Conservation (phyloP, 345 rosid species). For the Capsella bursapastoris region DNA sequence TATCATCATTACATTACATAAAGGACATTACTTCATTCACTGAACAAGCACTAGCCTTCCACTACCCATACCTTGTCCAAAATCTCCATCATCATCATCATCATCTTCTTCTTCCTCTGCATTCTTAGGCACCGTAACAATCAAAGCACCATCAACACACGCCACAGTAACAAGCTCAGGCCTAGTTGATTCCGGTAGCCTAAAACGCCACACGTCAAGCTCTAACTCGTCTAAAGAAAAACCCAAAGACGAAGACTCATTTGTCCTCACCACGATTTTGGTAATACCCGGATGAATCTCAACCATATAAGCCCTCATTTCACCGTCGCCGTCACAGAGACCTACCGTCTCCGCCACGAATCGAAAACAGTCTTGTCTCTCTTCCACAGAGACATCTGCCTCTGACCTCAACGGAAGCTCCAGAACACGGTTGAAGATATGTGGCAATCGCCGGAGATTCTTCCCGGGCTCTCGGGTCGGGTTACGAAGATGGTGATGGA, state of each 20-base stretch:
- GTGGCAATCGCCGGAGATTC: constrained; percentile 92
- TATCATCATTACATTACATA: constrained; percentile 22
- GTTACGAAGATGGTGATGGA: constrained; percentile 50
- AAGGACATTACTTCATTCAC: constrained; percentile 33
- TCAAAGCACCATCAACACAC: constrained; percentile 69
- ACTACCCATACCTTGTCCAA: constrained; percentile 79
- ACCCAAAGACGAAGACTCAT: constrained; percentile 62
- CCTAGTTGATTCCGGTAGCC: constrained; percentile 82
- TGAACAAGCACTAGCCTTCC: constrained; percentile 93
- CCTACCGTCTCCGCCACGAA: constrained; percentile 84
- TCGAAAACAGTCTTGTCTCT: constrained; percentile 71
- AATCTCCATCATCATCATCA: constrained; percentile 42
- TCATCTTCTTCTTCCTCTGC: constrained; percentile 47
- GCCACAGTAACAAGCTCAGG: constrained; percentile 94
- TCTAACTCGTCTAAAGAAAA: constrained; percentile 72
- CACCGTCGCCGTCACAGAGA: constrained; percentile 47
- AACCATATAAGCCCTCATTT: constrained; percentile 74
- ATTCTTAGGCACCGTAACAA: constrained; percentile 89
- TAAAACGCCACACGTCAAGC: constrained; percentile 93
- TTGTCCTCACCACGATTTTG: constrained; percentile 81
- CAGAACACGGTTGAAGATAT: constrained; percentile 83
- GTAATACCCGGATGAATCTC: constrained; percentile 91
- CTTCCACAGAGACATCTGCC: constrained; percentile 84
- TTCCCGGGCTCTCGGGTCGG: constrained; percentile 60
- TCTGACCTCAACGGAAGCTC: constrained; percentile 93